phyloP scores from a whole-genome alignment of 129 eudicot species.

The Saposhnikovia divaricata region DNA sequence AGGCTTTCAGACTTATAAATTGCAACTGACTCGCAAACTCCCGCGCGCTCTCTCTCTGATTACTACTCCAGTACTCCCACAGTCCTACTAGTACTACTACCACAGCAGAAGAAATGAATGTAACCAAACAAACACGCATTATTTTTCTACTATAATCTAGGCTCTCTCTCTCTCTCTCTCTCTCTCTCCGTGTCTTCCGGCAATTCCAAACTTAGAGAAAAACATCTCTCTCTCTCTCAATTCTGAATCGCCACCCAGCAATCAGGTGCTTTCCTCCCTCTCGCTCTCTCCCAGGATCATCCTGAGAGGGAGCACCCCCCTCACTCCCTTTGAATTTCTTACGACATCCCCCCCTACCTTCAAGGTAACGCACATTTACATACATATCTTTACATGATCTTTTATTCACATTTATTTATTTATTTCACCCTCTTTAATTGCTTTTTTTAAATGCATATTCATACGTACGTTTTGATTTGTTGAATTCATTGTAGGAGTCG shows the following conservation, averaged over 20 bases:
- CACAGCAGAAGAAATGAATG: not conserved
- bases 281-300: constrained; percentile 5
- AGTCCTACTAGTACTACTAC: not conserved
- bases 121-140: not conserved
- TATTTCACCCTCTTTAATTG: not conserved
- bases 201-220: constrained; percentile 7
- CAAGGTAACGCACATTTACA: not conserved
- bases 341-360: not conserved
- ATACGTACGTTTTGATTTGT: not conserved
- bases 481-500: not conserved
- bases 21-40: not conserved
- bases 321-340: not conserved
- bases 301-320: constrained; percentile 20
- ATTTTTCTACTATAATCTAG: not conserved
- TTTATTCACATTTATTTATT: not conserved
- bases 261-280: not conserved
- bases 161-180: constrained; percentile 7
- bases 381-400: not conserved
- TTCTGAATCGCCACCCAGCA: not conserved
- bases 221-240: not conserved
- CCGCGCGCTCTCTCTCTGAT: not conserved
- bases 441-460: not conserved
- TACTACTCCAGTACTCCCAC: not conserved
- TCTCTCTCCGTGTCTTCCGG: constrained; percentile 11
- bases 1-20: not conserved